Conservation (phyloP, 129 eudicot genomes). For the Centrapalus pauciflorus region DNA sequence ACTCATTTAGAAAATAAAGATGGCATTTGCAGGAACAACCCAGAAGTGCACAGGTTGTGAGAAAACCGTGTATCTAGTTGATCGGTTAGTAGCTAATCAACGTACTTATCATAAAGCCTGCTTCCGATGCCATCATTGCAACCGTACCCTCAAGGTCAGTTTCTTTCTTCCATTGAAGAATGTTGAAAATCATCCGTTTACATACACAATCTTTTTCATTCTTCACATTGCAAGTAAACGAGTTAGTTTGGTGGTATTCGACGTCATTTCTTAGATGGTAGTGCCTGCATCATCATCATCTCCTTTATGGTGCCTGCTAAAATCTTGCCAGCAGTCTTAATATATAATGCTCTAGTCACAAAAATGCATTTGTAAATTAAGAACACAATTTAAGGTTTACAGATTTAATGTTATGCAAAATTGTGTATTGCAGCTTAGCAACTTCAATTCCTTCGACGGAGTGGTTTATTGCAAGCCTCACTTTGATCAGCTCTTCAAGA, state of each 20-base stretch:
- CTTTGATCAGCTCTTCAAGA: conserved; percentile 87
- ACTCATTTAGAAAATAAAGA: conserved; percentile 11
- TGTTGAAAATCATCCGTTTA: neutral
- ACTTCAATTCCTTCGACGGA: conserved; percentile 84
- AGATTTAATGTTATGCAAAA: too few species aligned
- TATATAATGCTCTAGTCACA: too few species aligned
- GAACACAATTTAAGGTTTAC: too few species aligned
- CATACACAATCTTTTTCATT: neutral
- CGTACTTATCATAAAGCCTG: conserved; percentile 83
- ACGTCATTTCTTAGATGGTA: too few species aligned
- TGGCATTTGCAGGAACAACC: conserved; percentile 59
- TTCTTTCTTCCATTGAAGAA: neutral
- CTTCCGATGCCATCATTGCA: conserved; percentile 95
- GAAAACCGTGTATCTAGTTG: conserved; percentile 88
- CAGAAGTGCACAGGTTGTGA: conserved; percentile 77
- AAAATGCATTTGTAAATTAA: too few species aligned
- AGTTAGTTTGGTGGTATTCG: too few species aligned
- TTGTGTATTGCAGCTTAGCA: conserved; percentile 81
- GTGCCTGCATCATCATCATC: too few species aligned
- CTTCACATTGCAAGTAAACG: too few species aligned
- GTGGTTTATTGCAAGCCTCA: conserved; percentile 91
- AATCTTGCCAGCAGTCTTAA: too few species aligned
- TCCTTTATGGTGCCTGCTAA: too few species aligned
- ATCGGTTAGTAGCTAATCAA: conserved; percentile 67
- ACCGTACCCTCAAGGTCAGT: conserved; percentile 78